Base-by-base conservation (phyloP, 352 stramenopile genomes). In the Pythium aquatile region DNA sequence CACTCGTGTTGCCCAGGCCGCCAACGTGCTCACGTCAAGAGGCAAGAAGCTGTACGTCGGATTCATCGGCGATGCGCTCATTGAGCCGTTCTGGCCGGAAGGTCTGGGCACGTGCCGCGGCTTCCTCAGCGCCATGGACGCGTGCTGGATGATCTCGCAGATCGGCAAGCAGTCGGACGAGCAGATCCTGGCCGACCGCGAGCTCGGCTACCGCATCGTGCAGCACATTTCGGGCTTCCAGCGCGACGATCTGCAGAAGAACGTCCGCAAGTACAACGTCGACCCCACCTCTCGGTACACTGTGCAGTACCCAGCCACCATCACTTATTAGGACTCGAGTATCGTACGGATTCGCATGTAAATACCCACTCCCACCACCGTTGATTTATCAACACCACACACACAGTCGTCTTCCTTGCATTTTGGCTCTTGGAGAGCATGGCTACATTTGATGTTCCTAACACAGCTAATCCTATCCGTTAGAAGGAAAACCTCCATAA, bases 31-130 rank as follows among this genome's bases (percentile, higher is more conserved):
- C 28, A 73, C 71, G 4, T 79, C 82, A 32, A 70, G 78, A 2
- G 78, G 77, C 68, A 89, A 88, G 76, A 93, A 93, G 60, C 68
- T 93, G 32, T 91, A 89, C 65, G 83, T 91, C 30, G 83, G 84
- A 0, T 68, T 92, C 28, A 87, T 95, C 28, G 86, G 86, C 29
- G 86, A 95, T 49, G 76, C 84, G 40, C 69, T 95, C 39, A 87
- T 95, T 53, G 86, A 95, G 65, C 86, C 86, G 37, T 95, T 95
- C 75, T 95, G 86, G 86, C 86, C 84, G 3, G 84, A 95, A 55
- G 86, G 86, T 6, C 74, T 95, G 10, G 86, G 86, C 62, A 91
- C 82, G 30, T 93, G 87, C 49, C 83, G 86, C 28, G 86, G 86
- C 54, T 95, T 95, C 72, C 74, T 93, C 52, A 78, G 83, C 24